Conservation (phyloP, 2,329 filamentous ascomycete species). For the Calycina herbarum region DNA sequence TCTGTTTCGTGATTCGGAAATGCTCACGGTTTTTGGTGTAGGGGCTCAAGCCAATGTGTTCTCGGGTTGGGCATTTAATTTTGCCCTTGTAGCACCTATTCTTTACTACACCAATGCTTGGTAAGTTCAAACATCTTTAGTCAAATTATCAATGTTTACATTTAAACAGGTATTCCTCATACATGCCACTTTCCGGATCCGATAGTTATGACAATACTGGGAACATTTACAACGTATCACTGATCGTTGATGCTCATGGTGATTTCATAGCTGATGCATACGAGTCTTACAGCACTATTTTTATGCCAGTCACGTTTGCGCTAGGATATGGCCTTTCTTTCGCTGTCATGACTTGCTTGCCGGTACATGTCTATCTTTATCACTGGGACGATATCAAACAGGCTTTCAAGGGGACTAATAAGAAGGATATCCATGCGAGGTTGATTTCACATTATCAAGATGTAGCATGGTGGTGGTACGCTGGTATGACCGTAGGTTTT, state of each 20-base stretch:
- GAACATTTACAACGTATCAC: neutral
- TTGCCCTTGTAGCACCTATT: neutral
- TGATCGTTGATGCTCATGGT: neutral
- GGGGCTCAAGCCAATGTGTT: conserved; percentile 72
- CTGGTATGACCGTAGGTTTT: conserved; percentile 42
- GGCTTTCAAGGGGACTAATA: conserved; percentile 26
- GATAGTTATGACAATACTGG: neutral
- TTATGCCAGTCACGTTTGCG: conserved; percentile 59
- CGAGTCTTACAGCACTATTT: conserved; percentile 33
- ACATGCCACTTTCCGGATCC: neutral
- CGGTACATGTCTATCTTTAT: conserved; percentile 67
- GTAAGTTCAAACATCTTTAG: neutral
- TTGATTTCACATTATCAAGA: conserved; percentile 57
- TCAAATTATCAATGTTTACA: neutral
- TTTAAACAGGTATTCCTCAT: neutral
- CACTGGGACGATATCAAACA: conserved; percentile 65
- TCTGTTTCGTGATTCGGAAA: too few relatives aligned
- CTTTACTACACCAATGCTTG: neutral
- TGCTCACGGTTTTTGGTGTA: too few relatives aligned
- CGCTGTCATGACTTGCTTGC: conserved; percentile 56
- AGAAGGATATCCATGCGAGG: conserved; percentile 52
- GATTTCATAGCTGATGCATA: neutral
- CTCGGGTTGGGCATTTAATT: conserved; percentile 47
- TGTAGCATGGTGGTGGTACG: conserved; percentile 50
- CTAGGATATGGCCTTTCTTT: conserved; percentile 61